A percentile compares a stretch with the other conserved stretches of the same genome.
Conservation (phyloP, 345 rosid genomes). For the Eucalyptus dawsonii region DNA sequence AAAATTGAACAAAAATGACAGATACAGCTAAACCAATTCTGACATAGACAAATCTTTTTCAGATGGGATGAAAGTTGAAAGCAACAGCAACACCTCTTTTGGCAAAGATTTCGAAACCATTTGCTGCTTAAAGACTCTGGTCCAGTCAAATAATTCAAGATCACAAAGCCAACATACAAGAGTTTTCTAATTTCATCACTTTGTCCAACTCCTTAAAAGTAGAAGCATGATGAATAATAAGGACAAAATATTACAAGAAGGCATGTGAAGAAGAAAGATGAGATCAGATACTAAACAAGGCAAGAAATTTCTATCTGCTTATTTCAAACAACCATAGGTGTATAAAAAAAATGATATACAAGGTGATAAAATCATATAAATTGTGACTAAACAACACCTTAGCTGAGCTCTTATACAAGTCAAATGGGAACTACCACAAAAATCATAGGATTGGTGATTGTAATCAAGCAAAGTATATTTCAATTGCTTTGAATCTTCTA, state of each 20-base stretch:
- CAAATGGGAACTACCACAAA: neutral
- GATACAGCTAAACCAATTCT: neutral
- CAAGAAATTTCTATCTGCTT: neutral
- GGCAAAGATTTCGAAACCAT: neutral
- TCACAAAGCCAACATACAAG: neutral
- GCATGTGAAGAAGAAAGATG: neutral
- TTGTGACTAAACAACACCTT: neutral
- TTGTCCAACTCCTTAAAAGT: neutral
- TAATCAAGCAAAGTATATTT: neutral
- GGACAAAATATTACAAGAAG: neutral
- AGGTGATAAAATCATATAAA: neutral
- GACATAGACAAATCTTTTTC: neutral
- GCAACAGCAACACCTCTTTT: neutral
- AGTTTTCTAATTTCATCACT: neutral
- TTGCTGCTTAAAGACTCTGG: neutral
- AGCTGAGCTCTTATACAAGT: neutral
- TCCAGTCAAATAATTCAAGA: neutral
- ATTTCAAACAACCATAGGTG: neutral
- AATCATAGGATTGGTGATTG: neutral
- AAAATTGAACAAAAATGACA: neutral
- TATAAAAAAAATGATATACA: neutral
- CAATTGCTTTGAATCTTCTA: neutral
- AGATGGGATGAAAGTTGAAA: neutral
- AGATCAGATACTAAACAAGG: neutral
- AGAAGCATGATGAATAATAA: neutral